phyloP scores from a whole-genome alignment of 1,284 basidiomycete species.

The Ganoderma meredithae region DNA sequence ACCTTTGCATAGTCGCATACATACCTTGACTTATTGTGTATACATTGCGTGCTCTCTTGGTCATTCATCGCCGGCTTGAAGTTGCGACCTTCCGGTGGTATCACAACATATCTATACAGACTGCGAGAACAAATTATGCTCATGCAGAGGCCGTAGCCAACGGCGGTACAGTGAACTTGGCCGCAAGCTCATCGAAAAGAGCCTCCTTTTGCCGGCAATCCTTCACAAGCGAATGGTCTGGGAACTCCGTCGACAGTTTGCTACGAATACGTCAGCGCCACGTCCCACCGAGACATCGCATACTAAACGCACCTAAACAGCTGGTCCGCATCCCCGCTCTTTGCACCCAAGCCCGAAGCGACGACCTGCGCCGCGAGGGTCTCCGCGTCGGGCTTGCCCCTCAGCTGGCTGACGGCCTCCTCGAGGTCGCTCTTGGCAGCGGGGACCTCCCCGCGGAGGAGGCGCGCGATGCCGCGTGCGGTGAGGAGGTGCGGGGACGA shows the following conservation, averaged over 20 bases:
- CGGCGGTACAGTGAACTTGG: constrained; percentile 71
- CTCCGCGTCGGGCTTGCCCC: constrained; percentile 63
- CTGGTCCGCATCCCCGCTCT: constrained; percentile 64
- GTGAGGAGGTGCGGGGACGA: constrained; percentile 80
- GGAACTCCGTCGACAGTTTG: constrained; percentile 62
- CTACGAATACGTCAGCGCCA: constrained; percentile 45
- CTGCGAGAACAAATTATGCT: constrained; percentile 19
- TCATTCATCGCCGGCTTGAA: background rate
- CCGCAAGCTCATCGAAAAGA: constrained; percentile 75
- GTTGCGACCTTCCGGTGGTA: background rate
- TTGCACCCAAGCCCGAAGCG: constrained; percentile 69
- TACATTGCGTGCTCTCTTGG: background rate
- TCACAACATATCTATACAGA: constrained; percentile 3
- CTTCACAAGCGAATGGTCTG: constrained; percentile 71
- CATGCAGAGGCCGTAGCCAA: constrained; percentile 48
- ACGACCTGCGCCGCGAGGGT: constrained; percentile 76
- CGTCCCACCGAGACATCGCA: constrained; percentile 17
- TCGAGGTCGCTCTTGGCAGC: constrained; percentile 88
- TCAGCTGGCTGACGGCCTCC: constrained; percentile 73
- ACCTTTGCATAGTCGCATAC: constrained; percentile 7
- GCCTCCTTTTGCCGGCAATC: constrained; percentile 68
- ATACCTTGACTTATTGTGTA: background rate
- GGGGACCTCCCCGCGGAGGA: constrained; percentile 80
- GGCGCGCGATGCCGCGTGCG: constrained; percentile 84
- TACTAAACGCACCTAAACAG: constrained; percentile 65